Percentiles rank a stretch among this genome's conserved stretches.
phyloP scores from a whole-genome alignment of 2,329 filamentous ascomycete genomes.

The Trichoderma breve region DNA sequence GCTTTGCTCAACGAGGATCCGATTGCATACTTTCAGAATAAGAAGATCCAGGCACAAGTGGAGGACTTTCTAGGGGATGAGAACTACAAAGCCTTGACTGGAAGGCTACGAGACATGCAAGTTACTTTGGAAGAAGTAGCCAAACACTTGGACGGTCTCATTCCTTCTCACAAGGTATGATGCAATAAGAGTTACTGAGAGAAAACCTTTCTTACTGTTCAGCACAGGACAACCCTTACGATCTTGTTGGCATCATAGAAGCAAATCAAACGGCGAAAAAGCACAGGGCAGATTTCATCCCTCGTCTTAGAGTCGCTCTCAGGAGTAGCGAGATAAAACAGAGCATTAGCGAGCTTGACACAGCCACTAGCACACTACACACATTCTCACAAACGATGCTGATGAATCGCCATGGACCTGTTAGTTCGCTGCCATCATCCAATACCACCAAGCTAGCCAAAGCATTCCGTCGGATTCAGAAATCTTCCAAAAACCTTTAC shows the following conservation, averaged over 20 bases:
- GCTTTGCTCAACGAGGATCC: neutral
- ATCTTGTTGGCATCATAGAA: slow-evolving; percentile 12
- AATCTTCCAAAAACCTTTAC: slow-evolving; percentile 2
- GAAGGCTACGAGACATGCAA: slow-evolving; percentile 3
- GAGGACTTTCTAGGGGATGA: neutral
- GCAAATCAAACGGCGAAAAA: neutral
- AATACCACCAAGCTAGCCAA: neutral
- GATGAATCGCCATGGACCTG: neutral
- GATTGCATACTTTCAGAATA: neutral
- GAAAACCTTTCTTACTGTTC: neutral
- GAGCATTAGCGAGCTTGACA: slow-evolving; percentile 9
- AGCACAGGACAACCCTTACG: neutral
- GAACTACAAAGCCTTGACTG: slow-evolving; percentile 4
- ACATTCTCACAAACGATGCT: slow-evolving; percentile 12
- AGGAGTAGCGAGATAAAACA: slow-evolving; percentile 13
- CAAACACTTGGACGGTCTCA: neutral
- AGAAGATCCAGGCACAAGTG: neutral
- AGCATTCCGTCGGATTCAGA: slow-evolving; percentile 3
- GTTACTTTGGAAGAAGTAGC: neutral
- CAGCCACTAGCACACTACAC: neutral
- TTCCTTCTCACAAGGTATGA: slow-evolving; percentile 10
- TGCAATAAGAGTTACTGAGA: neutral
- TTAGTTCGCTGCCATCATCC: neutral
- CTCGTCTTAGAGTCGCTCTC: neutral
- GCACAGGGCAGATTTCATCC: neutral